These are phyloP conservation scores for Prunus dulcis DNA, from an alignment of 306 rosid species.

Conservation along the genomic window DNA sequence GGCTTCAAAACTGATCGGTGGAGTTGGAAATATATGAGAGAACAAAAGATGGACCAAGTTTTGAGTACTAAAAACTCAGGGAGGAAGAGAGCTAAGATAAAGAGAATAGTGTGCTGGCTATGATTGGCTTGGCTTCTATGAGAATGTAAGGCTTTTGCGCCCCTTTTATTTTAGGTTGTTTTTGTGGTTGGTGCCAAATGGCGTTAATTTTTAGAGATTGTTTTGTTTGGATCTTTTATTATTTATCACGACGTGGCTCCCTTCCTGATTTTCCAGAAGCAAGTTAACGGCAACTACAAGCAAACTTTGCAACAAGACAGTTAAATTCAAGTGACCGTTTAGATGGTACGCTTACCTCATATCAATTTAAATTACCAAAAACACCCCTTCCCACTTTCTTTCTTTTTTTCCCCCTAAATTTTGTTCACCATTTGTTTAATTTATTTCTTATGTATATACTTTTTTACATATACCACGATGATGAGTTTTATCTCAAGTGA, in stretches of 20 bases:
- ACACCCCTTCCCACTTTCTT: constrained; percentile 1
- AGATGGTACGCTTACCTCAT: neutral
- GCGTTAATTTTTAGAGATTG: constrained; percentile 25
- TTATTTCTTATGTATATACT: too few relatives aligned
- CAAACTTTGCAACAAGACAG: constrained; percentile 15
- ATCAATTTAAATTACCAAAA: constrained; percentile 1
- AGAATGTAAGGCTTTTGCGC: constrained; percentile 30
- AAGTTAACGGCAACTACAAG: constrained; percentile 48
- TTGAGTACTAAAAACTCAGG: neutral
- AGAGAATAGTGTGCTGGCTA: neutral
- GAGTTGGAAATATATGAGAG: neutral
- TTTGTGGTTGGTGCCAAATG: constrained; percentile 52
- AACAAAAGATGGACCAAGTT: neutral
- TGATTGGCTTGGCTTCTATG: constrained; percentile 31
- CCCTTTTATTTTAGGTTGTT: constrained; percentile 41
- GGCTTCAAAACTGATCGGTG: neutral
- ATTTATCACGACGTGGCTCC: constrained; percentile 3
- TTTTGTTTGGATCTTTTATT: constrained; percentile 1
- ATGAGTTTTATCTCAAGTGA: neutral
- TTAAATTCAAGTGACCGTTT: constrained; percentile 20
- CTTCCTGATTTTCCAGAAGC: constrained; percentile 26
- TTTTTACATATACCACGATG: neutral
- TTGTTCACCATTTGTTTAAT: neutral
- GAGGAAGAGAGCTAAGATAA: neutral
- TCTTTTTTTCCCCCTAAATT: neutral